Percentiles rank a stretch among this genome's conserved stretches.
Conservation (phyloP, 768 basidiomycete genomes). For the Leccinum barrowsii region DNA sequence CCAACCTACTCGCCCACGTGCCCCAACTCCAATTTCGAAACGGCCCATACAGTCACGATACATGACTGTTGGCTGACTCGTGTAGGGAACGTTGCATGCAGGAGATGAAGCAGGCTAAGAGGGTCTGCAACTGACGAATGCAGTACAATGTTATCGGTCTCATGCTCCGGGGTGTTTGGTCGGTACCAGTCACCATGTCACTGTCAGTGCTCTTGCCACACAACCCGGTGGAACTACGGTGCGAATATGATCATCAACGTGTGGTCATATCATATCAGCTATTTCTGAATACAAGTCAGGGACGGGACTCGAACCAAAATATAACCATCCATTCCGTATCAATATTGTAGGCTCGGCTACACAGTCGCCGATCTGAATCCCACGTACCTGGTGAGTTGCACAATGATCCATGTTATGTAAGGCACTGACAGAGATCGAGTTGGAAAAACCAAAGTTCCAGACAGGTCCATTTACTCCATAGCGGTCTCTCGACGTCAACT, state of each 20-base stretch:
- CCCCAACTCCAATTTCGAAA: no score
- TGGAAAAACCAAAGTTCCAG: background rate
- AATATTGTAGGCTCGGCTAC: background rate
- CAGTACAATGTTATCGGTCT: background rate
- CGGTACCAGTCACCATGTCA: background rate
- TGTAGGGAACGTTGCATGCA: background rate
- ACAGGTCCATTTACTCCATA: no score
- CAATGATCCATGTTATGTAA: background rate
- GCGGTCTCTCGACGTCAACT: background rate
- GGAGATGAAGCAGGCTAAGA: background rate
- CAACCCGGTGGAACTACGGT: background rate
- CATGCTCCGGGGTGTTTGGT: background rate
- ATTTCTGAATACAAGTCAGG: background rate
- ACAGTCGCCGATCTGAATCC: background rate
- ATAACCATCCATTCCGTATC: background rate
- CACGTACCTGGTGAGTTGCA: background rate
- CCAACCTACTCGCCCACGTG: no score
- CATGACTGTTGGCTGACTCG: background rate
- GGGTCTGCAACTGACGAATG: no score
- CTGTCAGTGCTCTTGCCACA: background rate
- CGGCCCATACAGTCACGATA: background rate
- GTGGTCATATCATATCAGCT: background rate
- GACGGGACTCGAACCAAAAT: background rate
- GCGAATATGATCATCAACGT: background rate
- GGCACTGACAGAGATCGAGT: background rate